Percentiles rank a stretch among this genome's conserved stretches.
These are phyloP conservation scores for Cordyceps cateniannulata DNA, from an alignment of 2,329 filamentous ascomycete species.

Conservation along the genomic window DNA sequence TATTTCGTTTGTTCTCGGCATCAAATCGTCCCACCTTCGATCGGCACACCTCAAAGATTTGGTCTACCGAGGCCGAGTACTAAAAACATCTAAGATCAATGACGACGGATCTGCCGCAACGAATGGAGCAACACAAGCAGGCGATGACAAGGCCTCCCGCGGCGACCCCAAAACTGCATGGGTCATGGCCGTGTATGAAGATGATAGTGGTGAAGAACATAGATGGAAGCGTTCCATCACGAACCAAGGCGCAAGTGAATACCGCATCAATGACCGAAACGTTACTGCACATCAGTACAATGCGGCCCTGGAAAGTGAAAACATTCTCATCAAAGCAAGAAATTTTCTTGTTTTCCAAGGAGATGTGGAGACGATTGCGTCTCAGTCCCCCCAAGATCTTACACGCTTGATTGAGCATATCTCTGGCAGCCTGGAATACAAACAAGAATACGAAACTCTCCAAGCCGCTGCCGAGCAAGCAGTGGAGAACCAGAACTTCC, in stretches of 20 bases:
- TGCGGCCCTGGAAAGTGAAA: conserved; percentile 82
- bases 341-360: conserved; percentile 99
- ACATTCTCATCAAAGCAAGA: conserved; percentile 94
- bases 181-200: conserved; percentile 99
- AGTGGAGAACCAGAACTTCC: conserved; percentile 79
- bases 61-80: conserved; percentile 88
- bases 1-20: conserved; percentile 96
- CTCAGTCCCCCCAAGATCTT: conserved; percentile 88
- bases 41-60: conserved; percentile 91
- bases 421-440: conserved; percentile 90
- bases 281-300: conserved; percentile 93
- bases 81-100: conserved; percentile 88
- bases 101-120: conserved; percentile 72
- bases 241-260: conserved; percentile 81
- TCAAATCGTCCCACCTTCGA: conserved; percentile 96
- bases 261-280: conserved; percentile 87
- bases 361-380: conserved; percentile 93
- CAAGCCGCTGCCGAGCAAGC: conserved; percentile 82
- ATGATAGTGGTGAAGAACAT: conserved; percentile 91
- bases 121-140: conserved; percentile 55
- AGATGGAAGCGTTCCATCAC: conserved; percentile 96
- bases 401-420: conserved; percentile 96
- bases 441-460: conserved; percentile 86
- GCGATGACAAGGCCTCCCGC: conserved; percentile 59
- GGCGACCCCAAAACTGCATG: conserved; percentile 89